Evolutionary conservation across 2,329 filamentous ascomycete genomes (phyloP), one percentile per base, ranked within the genome.

Genomic region (Phoma herbarum): DNA sequence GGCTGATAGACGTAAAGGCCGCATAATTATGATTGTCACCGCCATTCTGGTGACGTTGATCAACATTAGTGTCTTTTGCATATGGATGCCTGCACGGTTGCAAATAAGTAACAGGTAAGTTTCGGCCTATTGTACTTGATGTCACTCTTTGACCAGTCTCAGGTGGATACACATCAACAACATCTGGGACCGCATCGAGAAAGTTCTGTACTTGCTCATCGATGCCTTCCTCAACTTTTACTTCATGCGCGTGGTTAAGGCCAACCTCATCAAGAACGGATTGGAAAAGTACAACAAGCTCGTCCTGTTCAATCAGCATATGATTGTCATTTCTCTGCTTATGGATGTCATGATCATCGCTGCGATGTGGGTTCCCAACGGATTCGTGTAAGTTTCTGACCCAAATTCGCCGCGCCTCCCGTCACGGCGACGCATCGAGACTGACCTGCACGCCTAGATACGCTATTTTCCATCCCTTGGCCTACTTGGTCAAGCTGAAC

Each of bases 391-490:
- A 60, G 67, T 63, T 2, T 7, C 8, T n/a, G 2, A 25, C 11
- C 7, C 31, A 18, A n/a, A 28, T 22, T 23, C n/a, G 22, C 31
- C 11, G 6, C 11, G n/a, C n/a, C 8, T 10, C 22, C 4, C 28
- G 3, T 9, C 16, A 35, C 31, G 9, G 31, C 31, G 16, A 7
- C 31, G 31, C 31, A 35, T 35, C 16, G 31, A n/a, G 16, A 35
- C 31, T 35, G 31, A 35, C 31, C 7, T 8, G 1, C 11, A 7
- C 9, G n/a, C 8, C 14, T 49, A 75, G 70, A 23, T 83, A 81
- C 61, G 72, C 81, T 10, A 79, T 82, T 55, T 80, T 82, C 58
- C 79, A 82, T 48, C 81, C 82, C 0, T 66, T 83, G 1, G 80
- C 77, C 1, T 83, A 80, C 62, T 70, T 81, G 25, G 67, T 80